phyloP scores from a whole-genome alignment of 2,329 filamentous ascomycete genomes.

The Colletotrichum lindemuthianum region DNA sequence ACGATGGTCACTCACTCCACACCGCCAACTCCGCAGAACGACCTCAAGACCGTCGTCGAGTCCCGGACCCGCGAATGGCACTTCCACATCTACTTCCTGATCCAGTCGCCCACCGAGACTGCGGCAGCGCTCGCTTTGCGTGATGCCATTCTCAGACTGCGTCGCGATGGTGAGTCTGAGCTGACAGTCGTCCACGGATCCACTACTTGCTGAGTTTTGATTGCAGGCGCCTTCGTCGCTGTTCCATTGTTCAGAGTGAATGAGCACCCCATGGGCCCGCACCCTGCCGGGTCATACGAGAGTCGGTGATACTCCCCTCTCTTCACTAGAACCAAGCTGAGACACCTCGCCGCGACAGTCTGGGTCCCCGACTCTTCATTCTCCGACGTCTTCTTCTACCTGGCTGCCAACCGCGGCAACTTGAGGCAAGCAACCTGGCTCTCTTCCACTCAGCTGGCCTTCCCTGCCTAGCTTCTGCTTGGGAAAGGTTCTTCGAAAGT shows the following conservation, averaged over 20 bases:
- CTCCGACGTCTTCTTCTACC: slow-evolving; percentile 48
- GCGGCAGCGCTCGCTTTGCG: slow-evolving; percentile 46
- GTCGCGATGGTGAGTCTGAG: slow-evolving; percentile 42
- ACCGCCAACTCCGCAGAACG: slow-evolving; percentile 38
- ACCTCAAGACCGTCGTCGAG: slow-evolving; percentile 44
- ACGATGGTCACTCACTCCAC: slow-evolving; percentile 36
- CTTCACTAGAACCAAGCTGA: not conserved
- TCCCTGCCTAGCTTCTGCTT: not conserved
- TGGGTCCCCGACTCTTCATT: slow-evolving; percentile 49
- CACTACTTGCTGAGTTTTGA: not conserved
- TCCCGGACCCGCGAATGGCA: slow-evolving; percentile 45
- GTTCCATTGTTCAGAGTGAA: slow-evolving; percentile 46
- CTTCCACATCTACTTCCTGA: slow-evolving; percentile 48
- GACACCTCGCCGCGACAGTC: slow-evolving; percentile 29
- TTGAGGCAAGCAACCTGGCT: slow-evolving; percentile 38
- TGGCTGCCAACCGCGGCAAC: slow-evolving; percentile 45
- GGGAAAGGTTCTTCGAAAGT: too few relatives aligned
- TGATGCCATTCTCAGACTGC: slow-evolving; percentile 45
- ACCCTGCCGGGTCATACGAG: slow-evolving; percentile 48
- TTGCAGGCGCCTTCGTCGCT: slow-evolving; percentile 46
- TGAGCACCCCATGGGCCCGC: slow-evolving; percentile 45
- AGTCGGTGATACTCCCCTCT: slow-evolving; percentile 38
- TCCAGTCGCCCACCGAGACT: slow-evolving; percentile 45
- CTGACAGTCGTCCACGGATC: accelerated
- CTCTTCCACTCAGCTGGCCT: too few relatives aligned